phyloP scores from a whole-genome alignment of 768 basidiomycete species.

The Trametopsis cervina region DNA sequence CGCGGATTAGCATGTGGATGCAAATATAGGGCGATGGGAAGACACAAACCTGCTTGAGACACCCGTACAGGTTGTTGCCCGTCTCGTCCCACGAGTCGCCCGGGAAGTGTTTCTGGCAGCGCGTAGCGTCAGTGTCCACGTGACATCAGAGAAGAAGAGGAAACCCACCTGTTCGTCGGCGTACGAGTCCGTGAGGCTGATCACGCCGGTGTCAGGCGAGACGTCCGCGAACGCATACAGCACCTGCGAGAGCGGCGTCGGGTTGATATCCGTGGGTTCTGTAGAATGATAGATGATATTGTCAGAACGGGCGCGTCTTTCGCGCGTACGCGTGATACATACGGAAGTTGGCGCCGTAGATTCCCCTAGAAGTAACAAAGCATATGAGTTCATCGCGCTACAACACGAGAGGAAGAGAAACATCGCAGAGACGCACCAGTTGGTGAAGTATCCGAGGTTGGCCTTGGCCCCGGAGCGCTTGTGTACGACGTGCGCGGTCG shows the following conservation, averaged over 20 bases:
- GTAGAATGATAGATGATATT: background rate
- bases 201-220: conserved; percentile 49
- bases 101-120: conserved; percentile 56
- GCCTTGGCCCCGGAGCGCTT: conserved; percentile 26
- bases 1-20: background rate
- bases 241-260: conserved; percentile 63
- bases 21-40: conserved; percentile 6
- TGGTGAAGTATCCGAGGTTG: conserved; percentile 45
- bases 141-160: conserved; percentile 11
- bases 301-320: conserved; percentile 1
- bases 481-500: conserved; percentile 34
- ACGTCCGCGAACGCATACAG: conserved; percentile 79
- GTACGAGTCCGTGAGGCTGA: conserved; percentile 64
- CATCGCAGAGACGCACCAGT: conserved; percentile 30
- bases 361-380: conserved; percentile 14
- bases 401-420: background rate
- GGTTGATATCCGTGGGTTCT: conserved; percentile 58
- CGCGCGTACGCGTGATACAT: background rate
- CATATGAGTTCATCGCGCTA: background rate
- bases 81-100: conserved; percentile 67
- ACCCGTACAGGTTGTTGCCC: conserved; percentile 77
- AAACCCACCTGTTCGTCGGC: conserved; percentile 62
- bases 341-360: conserved; percentile 28
- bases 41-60: conserved; percentile 62
- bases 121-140: background rate